Conservation (phyloP, 768 basidiomycete genomes). For the Boletus vinaceobasis region DNA sequence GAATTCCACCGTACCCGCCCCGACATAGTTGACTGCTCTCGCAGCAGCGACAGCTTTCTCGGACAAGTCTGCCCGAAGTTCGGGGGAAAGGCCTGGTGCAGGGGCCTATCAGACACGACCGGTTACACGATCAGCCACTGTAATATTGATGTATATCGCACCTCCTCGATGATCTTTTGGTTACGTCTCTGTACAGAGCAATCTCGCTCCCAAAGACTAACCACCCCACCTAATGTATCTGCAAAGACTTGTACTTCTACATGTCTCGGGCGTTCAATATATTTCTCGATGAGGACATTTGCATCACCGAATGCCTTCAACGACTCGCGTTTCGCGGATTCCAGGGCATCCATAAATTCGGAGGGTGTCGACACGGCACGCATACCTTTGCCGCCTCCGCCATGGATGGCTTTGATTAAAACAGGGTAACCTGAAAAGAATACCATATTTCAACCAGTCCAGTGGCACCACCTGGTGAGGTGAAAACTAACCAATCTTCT, state of each 20-base stretch:
- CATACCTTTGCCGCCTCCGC: slow-evolving; percentile 97
- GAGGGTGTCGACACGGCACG: slow-evolving; percentile 65
- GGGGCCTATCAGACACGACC: slow-evolving; percentile 58
- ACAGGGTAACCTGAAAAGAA: slow-evolving; percentile 72
- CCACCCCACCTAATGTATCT: slow-evolving; percentile 71
- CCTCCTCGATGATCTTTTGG: slow-evolving; percentile 95
- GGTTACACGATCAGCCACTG: neutral
- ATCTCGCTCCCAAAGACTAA: slow-evolving; percentile 96
- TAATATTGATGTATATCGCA: slow-evolving; percentile 19
- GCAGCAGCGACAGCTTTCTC: slow-evolving; percentile 92
- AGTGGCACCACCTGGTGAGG: neutral
- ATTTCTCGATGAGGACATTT: slow-evolving; percentile 85
- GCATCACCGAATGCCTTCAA: slow-evolving; percentile 85
- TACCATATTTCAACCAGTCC: neutral
- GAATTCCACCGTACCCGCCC: slow-evolving; percentile 94
- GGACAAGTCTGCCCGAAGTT: slow-evolving; percentile 76
- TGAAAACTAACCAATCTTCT: slow-evolving; percentile 56
- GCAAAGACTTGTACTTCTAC: slow-evolving; percentile 96
- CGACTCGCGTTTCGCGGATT: slow-evolving; percentile 88
- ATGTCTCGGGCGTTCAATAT: slow-evolving; percentile 81
- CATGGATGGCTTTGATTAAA: slow-evolving; percentile 94
- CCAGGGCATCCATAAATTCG: slow-evolving; percentile 76
- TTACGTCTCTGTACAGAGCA: slow-evolving; percentile 90
- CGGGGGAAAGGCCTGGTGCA: slow-evolving; percentile 79
- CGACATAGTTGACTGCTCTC: slow-evolving; percentile 85